A percentile compares a stretch with the other conserved stretches of the same genome.
Conservation (phyloP, 2,329 filamentous ascomycete genomes). For the Gnomoniopsis smithogilvyi region DNA sequence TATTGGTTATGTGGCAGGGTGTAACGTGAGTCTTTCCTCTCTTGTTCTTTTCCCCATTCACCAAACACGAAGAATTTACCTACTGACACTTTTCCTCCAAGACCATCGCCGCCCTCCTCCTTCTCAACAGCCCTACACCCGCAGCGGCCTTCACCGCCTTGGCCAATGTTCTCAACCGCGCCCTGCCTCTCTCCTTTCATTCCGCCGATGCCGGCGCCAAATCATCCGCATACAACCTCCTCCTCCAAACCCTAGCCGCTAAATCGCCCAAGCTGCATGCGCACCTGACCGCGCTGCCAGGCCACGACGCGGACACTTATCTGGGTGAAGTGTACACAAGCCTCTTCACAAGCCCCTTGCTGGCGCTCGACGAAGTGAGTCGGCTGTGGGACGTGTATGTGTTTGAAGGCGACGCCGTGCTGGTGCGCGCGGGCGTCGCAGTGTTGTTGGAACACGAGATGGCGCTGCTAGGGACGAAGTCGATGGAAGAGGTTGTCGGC, state of each 20-base stretch:
- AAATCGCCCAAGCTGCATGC: conserved; percentile 63
- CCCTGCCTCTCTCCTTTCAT: conserved; percentile 72
- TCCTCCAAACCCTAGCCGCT: conserved; percentile 62
- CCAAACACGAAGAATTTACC: conserved; percentile 14
- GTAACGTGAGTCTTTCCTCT: conserved; percentile 58
- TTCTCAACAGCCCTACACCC: conserved; percentile 66
- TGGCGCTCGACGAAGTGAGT: conserved; percentile 67
- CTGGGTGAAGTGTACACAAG: conserved; percentile 59
- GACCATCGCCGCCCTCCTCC: conserved; percentile 69
- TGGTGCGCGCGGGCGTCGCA: conserved; percentile 70
- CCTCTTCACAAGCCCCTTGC: conserved; percentile 60
- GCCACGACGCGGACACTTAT: conserved; percentile 49
- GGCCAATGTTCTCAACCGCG: conserved; percentile 74
- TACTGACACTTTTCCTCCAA: conserved; percentile 29
- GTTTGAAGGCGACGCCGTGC: conserved; percentile 73
- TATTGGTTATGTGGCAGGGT: conserved; percentile 72
- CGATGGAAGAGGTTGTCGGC: conserved; percentile 39
- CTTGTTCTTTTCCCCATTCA: not conserved
- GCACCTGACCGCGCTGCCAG: conserved; percentile 55
- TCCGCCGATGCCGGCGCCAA: conserved; percentile 68
- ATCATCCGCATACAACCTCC: conserved; percentile 64
- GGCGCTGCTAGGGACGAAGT: conserved; percentile 45
- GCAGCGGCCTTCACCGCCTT: conserved; percentile 67
- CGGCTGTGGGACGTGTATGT: conserved; percentile 80
- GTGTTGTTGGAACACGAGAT: conserved; percentile 56